Evolutionary conservation across 2,329 filamentous ascomycete genomes (phyloP), one percentile per base, ranked within the genome.

Genomic region (Beauveria brongniartii): DNA sequence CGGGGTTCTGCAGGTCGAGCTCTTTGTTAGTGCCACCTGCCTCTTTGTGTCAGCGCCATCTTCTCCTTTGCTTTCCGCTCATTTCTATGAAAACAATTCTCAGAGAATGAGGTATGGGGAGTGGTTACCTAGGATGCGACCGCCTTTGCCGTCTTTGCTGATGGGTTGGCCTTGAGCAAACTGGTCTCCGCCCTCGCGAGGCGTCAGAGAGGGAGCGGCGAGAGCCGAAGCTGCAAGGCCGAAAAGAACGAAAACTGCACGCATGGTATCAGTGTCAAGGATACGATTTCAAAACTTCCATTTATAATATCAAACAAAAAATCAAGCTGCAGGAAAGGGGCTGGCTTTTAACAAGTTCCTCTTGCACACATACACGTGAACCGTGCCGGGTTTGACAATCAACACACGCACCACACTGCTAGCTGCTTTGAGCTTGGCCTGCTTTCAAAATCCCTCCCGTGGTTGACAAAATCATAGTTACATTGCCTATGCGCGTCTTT

Each of bases 11-110:
- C 2, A 83, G 70, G 66, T 89, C 86, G 26, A 88, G 71, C 55
- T 78, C 73, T 54, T 79, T 75, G 68, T 89, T 86, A 24, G 86
- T 89, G 30, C 84, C 86, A 18, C 85, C 86, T 88, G 22, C 44
- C 5, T 16, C 8, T 3, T 22, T 5, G 5, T 18, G 28, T 48
- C 44, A 43, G 30, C 52, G 37, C 14, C 14, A n/a, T 22, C 3
- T 46, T 14, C 24, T 6, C 2, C 2, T 22, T 28, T 7, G 10
- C 26, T 55, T 20, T n/a, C 2, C 24, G 18, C 0, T 43, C 18
- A 18, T 20, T 9, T 43, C 18, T 43, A 3, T 10, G 8, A 4
- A 8, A 4, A 6, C 10, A 3, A n/a, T 43, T 18, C 4, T 24
- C 20, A 16, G 24, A n/a, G 3, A 8, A 3, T 0, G 16, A 30